A percentile compares a stretch with the other conserved stretches of the same genome.
Evolutionary conservation across 2,329 filamentous ascomycete genomes (phyloP).

Genomic region (Penicillium vulpinum): DNA sequence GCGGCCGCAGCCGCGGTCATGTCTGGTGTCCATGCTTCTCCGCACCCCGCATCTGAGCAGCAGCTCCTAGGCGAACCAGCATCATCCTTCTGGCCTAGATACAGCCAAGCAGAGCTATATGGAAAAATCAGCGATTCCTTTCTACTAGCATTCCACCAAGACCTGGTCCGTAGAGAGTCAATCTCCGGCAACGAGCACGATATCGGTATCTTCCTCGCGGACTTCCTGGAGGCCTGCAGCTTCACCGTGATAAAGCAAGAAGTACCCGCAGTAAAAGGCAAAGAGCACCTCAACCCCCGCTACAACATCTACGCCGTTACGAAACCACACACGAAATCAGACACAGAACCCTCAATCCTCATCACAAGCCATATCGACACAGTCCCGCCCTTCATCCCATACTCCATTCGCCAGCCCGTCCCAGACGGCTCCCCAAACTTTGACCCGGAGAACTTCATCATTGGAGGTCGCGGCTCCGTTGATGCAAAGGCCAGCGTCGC

Average conservation of each 20-base stretch:
- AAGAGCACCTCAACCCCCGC: slow-evolving; percentile 38
- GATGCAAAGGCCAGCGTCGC: slow-evolving; percentile 51
- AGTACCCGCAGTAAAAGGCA: slow-evolving; percentile 22
- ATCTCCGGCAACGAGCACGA: slow-evolving; percentile 67
- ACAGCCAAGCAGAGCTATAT: slow-evolving; percentile 25
- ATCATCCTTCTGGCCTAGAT: neutral
- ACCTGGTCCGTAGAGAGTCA: slow-evolving; percentile 72
- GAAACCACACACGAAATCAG: slow-evolving; percentile 27
- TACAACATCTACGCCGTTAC: slow-evolving; percentile 79
- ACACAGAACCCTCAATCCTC: slow-evolving; percentile 31
- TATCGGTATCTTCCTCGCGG: slow-evolving; percentile 67
- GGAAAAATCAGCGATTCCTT: slow-evolving; percentile 44
- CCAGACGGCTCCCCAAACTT: slow-evolving; percentile 1
- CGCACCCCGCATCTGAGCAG: slow-evolving; percentile 30
- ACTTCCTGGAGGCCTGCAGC: slow-evolving; percentile 62
- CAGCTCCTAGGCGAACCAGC: slow-evolving; percentile 16
- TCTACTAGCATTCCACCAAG: slow-evolving; percentile 71
- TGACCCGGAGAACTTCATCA: slow-evolving; percentile 34
- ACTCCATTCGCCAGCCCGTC: slow-evolving; percentile 51
- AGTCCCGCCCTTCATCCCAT: slow-evolving; percentile 53
- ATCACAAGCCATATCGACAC: slow-evolving; percentile 78
- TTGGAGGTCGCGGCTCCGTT: slow-evolving; percentile 48
- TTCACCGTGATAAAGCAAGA: slow-evolving; percentile 64
- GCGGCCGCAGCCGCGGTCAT: slow-evolving; percentile 20
- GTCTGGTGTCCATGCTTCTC: slow-evolving; percentile 26